Evolutionary conservation across 768 basidiomycete species (phyloP).

Genomic region (Pleurotus eryngii): DNA sequence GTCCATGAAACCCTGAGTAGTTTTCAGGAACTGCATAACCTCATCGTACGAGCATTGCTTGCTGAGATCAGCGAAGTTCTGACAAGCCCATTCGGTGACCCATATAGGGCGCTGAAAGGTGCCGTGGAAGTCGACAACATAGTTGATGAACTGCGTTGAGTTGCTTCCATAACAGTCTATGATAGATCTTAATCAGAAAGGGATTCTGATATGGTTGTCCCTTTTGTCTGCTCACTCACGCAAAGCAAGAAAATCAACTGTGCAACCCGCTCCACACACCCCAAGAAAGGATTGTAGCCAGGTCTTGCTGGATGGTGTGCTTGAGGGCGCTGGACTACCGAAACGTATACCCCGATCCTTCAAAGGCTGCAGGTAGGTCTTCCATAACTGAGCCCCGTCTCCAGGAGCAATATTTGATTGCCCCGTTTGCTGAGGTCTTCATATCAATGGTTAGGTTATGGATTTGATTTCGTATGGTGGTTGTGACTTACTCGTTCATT

Average conservation of each 20-base stretch:
- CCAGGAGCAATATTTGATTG: constrained; percentile 50
- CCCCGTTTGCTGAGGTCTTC: constrained; percentile 29
- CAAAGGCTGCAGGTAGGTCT: constrained; percentile 48
- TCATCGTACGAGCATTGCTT: constrained; percentile 45
- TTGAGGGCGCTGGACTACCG: constrained; percentile 52
- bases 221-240: constrained; percentile 35
- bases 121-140: constrained; percentile 46
- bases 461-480: neutral
- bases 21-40: constrained; percentile 44
- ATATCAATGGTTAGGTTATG: neutral
- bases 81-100: constrained; percentile 63
- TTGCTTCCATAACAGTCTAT: constrained; percentile 53
- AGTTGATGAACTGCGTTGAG: constrained; percentile 41
- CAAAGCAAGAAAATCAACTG: constrained; percentile 54
- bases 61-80: constrained; percentile 40
- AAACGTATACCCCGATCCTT: constrained; percentile 40
- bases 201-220: neutral
- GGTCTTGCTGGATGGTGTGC: constrained; percentile 46
- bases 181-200: neutral
- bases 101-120: constrained; percentile 53
- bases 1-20: constrained; percentile 54
- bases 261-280: constrained; percentile 47
- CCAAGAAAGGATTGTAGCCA: constrained; percentile 54
- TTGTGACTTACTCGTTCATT: constrained; percentile 46
- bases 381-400: constrained; percentile 50